Conservation (phyloP, 2,329 filamentous ascomycete species). For the Nothopassalora personata region DNA sequence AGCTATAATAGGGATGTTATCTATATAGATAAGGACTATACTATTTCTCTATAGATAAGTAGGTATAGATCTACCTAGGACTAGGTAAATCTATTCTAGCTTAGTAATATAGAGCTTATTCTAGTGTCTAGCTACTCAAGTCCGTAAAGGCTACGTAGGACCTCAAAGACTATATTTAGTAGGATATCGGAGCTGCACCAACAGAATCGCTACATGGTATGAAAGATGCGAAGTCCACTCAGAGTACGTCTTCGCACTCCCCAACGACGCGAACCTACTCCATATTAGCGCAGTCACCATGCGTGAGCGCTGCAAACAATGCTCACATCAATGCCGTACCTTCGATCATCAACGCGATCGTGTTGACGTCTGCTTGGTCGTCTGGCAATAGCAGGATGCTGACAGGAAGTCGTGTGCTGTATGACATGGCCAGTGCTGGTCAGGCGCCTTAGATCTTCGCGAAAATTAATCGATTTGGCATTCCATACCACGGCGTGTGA, state of each 20-base stretch:
- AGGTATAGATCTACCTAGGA: background rate
- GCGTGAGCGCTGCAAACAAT: constrained; percentile 58
- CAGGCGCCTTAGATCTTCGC: constrained; percentile 47
- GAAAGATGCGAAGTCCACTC: no score
- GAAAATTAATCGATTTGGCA: constrained; percentile 15
- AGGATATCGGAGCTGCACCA: no score
- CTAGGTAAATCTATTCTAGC: background rate
- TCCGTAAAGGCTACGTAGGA: background rate
- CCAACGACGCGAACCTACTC: constrained; percentile 27
- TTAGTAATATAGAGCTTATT: background rate
- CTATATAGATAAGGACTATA: background rate
- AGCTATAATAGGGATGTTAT: background rate
- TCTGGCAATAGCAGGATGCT: constrained; percentile 49
- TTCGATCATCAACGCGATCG: constrained; percentile 61
- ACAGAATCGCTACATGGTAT: no score
- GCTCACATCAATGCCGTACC: constrained; percentile 58
- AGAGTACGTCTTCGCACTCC: no score
- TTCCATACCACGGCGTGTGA: constrained; percentile 15
- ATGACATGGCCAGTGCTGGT: constrained; percentile 25
- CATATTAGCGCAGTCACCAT: constrained; percentile 47
- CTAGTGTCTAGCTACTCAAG: background rate
- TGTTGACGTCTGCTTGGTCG: constrained; percentile 55
- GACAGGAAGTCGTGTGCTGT: constrained; percentile 16
- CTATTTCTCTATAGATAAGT: background rate
- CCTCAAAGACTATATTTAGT: background rate